phyloP scores from a whole-genome alignment of 495 filamentous ascomycete genomes.

The Cenococcum geophilum region DNA sequence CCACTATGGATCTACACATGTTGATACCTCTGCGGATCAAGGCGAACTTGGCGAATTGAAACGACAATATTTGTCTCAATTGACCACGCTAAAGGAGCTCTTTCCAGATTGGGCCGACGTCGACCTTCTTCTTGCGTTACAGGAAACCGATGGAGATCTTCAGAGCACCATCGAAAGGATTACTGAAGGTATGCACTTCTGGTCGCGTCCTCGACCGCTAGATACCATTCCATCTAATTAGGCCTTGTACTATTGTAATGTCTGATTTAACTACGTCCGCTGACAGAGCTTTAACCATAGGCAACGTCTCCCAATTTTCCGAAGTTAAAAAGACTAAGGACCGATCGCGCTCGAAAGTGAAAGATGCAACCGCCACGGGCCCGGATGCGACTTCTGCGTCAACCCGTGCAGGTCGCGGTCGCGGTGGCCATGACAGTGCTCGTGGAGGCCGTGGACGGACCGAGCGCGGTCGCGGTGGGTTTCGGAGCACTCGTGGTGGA shows the following conservation, averaged over 20 bases:
- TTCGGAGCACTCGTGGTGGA: conserved; percentile 63
- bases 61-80: conserved; percentile 70
- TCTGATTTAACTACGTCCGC: neutral
- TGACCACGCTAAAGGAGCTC: conserved; percentile 76
- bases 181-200: conserved; percentile 64
- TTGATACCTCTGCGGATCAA: conserved; percentile 67
- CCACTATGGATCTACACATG: conserved; percentile 41
- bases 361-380: conserved; percentile 53
- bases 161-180: conserved; percentile 81
- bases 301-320: conserved; percentile 86
- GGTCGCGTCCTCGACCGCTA: neutral
- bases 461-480: conserved; percentile 66
- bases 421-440: conserved; percentile 45
- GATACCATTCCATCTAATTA: neutral
- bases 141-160: conserved; percentile 87
- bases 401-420: conserved; percentile 59
- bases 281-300: conserved; percentile 43
- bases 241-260: neutral
- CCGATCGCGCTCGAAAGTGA: conserved; percentile 72
- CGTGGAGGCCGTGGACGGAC: conserved; percentile 66
- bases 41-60: conserved; percentile 88
- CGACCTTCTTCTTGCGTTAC: conserved; percentile 81
- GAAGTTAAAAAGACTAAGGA: conserved; percentile 93
- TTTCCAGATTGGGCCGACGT: conserved; percentile 89
- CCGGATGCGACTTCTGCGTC: conserved; percentile 53